Conservation (phyloP, 2,329 filamentous ascomycete genomes). For the Monosporascus cannonballus region DNA sequence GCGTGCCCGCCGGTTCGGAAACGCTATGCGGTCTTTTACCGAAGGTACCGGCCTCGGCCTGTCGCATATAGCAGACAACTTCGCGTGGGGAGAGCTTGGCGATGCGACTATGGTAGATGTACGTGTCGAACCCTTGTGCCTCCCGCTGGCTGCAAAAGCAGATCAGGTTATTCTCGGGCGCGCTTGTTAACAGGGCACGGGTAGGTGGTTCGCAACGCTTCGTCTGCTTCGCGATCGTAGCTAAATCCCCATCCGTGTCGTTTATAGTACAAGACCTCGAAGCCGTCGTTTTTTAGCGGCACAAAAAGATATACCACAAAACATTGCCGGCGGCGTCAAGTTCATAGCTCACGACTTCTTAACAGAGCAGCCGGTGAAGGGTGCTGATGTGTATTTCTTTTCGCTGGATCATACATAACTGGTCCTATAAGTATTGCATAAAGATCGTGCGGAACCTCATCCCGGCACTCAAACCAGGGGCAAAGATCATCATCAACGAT, state of each 20-base stretch:
- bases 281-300: conserved; percentile 6
- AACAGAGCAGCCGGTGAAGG: conserved; percentile 29
- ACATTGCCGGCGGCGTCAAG: conserved; percentile 6
- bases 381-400: conserved; percentile 35
- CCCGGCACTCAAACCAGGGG: conserved; percentile 31
- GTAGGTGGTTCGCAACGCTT: conserved; percentile 13
- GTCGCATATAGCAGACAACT: conserved; percentile 9
- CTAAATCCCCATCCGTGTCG: conserved; percentile 4
- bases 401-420: conserved; percentile 39
- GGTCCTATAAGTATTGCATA: conserved; percentile 30
- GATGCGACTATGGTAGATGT: conserved; percentile 11
- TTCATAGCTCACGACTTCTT: conserved; percentile 35
- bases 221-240: conserved; percentile 7
- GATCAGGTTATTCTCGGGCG: no score
- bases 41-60: conserved; percentile 11
- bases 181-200: neutral
- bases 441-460: conserved; percentile 27
- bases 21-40: conserved; percentile 14
- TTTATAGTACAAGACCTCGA: conserved; percentile 24
- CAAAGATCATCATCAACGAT: conserved; percentile 23
- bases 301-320: neutral
- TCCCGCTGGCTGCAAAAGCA: neutral
- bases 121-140: neutral
- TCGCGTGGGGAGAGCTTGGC: conserved; percentile 9
- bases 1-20: conserved; percentile 14